Evolutionary conservation across 257 asterid genomes (phyloP).

Genomic region (Mitragyna speciosa): DNA sequence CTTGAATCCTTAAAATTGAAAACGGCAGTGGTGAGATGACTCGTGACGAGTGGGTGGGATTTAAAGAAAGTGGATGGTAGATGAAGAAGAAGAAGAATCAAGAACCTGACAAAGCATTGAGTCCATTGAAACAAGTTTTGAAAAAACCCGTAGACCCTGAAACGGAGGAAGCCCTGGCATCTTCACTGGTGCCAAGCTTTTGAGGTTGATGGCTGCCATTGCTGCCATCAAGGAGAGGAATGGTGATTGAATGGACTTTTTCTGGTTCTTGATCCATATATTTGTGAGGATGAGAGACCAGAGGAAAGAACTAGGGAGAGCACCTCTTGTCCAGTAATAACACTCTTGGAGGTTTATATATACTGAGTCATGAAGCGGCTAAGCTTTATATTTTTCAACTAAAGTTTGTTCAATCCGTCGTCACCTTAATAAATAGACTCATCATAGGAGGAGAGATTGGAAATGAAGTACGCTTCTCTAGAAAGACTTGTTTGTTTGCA

Average conservation of each 20-base stretch:
- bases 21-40: too few species aligned
- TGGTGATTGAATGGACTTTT: slow-evolving; percentile 22
- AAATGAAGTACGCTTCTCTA: neutral
- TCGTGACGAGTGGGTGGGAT: too few species aligned
- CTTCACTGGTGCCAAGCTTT: neutral
- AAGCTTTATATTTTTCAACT: neutral
- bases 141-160: slow-evolving; percentile 54
- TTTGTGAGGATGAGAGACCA: neutral
- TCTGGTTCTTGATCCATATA: slow-evolving; percentile 29
- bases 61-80: too few species aligned
- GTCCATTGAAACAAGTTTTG: slow-evolving; percentile 86
- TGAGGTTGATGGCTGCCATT: neutral
- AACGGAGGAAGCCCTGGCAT: neutral
- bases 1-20: too few species aligned
- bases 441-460: neutral
- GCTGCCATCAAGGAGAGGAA: slow-evolving; percentile 23
- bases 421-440: too few species aligned
- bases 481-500: neutral
- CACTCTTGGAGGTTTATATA: too few species aligned
- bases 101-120: slow-evolving; percentile 73
- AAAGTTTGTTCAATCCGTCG: neutral
- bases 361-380: neutral
- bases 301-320: neutral
- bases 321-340: too few species aligned
- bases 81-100: too few species aligned